Conservation (phyloP, 441 rosid genomes). For the Dalechampia spathulata region DNA sequence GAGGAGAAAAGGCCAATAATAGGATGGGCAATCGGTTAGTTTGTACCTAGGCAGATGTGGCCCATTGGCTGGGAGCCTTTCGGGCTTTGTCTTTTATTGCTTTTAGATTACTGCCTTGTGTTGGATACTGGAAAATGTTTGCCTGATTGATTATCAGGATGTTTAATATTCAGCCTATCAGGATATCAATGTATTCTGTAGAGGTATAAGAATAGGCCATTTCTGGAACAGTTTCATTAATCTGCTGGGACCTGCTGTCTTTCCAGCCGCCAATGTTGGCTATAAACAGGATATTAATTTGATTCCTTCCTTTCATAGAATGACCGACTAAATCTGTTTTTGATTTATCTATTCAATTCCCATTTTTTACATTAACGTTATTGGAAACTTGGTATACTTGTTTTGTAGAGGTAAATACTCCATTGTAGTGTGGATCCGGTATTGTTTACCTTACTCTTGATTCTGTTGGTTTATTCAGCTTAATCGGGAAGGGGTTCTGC, state of each 20-base stretch:
- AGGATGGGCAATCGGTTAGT: not conserved
- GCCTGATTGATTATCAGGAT: not conserved
- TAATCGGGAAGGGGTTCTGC: slow-evolving; percentile 74
- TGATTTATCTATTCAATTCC: not conserved
- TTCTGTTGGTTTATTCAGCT: slow-evolving; percentile 45
- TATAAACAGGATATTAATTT: not conserved
- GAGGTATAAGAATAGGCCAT: not conserved
- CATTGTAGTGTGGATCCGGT: not conserved
- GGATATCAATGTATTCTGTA: not conserved
- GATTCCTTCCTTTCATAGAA: not conserved
- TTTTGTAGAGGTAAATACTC: no score
- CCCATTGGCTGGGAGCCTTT: slow-evolving; percentile 15
- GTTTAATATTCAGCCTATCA: not conserved
- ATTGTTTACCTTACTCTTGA: slow-evolving; percentile 7
- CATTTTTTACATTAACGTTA: no score
- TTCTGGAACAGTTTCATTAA: slow-evolving; percentile 1
- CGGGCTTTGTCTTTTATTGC: no score
- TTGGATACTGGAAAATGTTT: not conserved
- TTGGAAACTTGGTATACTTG: no score
- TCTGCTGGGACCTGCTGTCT: not conserved
- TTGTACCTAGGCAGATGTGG: slow-evolving; percentile 9
- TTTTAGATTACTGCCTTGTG: no score
- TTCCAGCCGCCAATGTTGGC: slow-evolving; percentile 3
- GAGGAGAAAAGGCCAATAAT: not conserved
- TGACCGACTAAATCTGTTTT: not conserved